Base-by-base conservation (phyloP, 2,329 filamentous ascomycete species). In the Colletotrichum tropicicola region DNA sequence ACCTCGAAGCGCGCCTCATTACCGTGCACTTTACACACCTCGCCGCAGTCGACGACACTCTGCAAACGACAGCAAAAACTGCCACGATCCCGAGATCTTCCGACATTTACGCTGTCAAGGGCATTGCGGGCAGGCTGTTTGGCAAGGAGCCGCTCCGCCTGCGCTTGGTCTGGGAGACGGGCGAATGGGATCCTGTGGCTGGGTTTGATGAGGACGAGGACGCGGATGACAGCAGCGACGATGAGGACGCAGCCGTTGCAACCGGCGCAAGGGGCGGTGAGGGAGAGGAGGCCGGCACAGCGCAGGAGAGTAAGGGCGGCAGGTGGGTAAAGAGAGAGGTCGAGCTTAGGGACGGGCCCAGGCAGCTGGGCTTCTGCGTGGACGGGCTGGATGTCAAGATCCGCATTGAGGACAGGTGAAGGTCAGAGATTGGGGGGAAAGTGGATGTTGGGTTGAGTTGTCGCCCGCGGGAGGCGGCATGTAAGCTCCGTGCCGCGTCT, bases 101-200 rank as follows among this genome's bases (percentile, higher is more conserved):
- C 72, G 91, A 94, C 70, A 88, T 94, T 6, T 98, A 98, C 71
- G 86, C 89, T 3, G 86, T 97, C 15, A 92, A 96, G 73, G 92
- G 92, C 0, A 83, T 97, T 8, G 90, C 93, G 0, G 91, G 90
- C 0, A 89, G 87, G 68, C 75, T 91, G n/a, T 93, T 97, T 71
- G 82, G 79, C 1, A 70, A 92, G 10, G 78, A 83, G 48, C 91
- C 93, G 0, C 82, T 93, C 67, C 79, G 79, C 43, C 79, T 95
- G 65, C 85, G 83, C 41, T 76, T 98, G 51, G 80, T 96, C 1
- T 97, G 93, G 91, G 93, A 97, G 79, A 97, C 94, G 8, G 92
- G 93, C 19, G 94, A 98, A 76, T 93, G 91, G 88, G 93, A 97
- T 75, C 92, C 92, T 0, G 89, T 93, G 0, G 85, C 85, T 8